Evolutionary conservation across 805 yeast species (phyloP), one percentile per base, ranked within the genome.

Genomic region (Saccharomycopsis capsularis): DNA sequence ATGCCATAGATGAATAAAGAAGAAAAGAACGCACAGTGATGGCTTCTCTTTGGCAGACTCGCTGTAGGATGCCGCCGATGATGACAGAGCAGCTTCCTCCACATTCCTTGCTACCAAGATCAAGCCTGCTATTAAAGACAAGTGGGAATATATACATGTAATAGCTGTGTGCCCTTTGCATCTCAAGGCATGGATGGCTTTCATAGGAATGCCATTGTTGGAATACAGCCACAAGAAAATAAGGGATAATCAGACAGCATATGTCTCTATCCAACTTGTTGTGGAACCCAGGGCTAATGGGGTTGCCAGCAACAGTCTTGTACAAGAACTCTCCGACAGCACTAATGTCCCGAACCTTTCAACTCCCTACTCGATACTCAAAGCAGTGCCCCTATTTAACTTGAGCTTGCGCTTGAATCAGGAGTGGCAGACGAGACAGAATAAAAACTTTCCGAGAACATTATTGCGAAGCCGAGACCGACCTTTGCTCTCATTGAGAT

Each of bases 341-440:
- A 61, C 81, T 79, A 55, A 79, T 71, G 80, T 76, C 2, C 74
- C 69, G 56, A 68, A 70, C 48, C 86, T 60, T 57, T 81, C 86
- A 24, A 78, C 81, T 58, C 79, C 84, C 57, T 81, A 85, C 55
- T 79, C 85, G 48, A 81, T 76, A 57, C 78, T 79, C 52, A 79
- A 59, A 1, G 85, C 85, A 0, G 86, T 78, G 9, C 82, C 71
- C 48, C 68, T 71, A 13, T 66, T 68, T 46, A 74, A 59, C 9
- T 67, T 62, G 52, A 79, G 48, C 30, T 58, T 67, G 24, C 42
- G 46, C 56, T 77, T 77, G 49, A 68, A 62, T 59, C 59, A 54
- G 2, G 84, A 83, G 53, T 73, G 79, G 54, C 68, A 75, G 29
- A 68, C 57, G 1, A 68, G 4, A n/a, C 59, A 39, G 55, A 65